A percentile compares a stretch with the other conserved stretches of the same genome.
These are phyloP conservation scores for Bruguiera parviflora DNA, from an alignment of 345 rosid species.

Conservation along the genomic window DNA sequence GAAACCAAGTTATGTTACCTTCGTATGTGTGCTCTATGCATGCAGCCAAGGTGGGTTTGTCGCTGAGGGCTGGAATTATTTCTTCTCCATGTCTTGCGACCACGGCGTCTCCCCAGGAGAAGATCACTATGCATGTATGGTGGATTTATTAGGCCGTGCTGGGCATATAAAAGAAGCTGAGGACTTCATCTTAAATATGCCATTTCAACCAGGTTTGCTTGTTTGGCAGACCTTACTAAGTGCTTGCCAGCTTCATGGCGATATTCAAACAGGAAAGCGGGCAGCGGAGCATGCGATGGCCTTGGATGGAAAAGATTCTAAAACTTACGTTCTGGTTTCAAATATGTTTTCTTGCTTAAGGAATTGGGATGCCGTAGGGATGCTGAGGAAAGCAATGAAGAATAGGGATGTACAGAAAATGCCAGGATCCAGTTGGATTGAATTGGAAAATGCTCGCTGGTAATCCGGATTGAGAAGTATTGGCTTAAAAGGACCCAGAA, in stretches of 20 bases:
- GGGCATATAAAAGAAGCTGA: conserved; percentile 52
- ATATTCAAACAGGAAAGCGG: conserved; percentile 41
- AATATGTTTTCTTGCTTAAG: conserved; percentile 48
- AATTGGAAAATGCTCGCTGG: conserved; percentile 6
- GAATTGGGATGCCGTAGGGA: conserved; percentile 44
- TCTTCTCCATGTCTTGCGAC: conserved; percentile 39
- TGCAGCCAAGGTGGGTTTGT: conserved; percentile 54
- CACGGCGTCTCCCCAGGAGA: conserved; percentile 45
- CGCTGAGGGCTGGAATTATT: conserved; percentile 47
- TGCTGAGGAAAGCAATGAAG: conserved; percentile 41
- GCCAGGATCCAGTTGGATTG: conserved; percentile 59
- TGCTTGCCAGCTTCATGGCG: conserved; percentile 50
- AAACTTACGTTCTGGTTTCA: conserved; percentile 48
- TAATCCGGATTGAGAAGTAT: neutral
- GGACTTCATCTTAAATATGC: conserved; percentile 39
- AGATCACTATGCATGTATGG: conserved; percentile 58
- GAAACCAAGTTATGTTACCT: conserved; percentile 47
- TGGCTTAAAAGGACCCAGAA: neutral
- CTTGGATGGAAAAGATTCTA: conserved; percentile 35
- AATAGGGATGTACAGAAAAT: conserved; percentile 47
- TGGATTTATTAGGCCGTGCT: conserved; percentile 45
- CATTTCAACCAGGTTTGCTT: conserved; percentile 42
- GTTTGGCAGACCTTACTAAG: conserved; percentile 56
- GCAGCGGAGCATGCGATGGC: conserved; percentile 43
- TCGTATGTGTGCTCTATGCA: conserved; percentile 46